Evolutionary conservation across 208 protist species (phyloP).

Genomic region (Blechomonas ayalai): DNA sequence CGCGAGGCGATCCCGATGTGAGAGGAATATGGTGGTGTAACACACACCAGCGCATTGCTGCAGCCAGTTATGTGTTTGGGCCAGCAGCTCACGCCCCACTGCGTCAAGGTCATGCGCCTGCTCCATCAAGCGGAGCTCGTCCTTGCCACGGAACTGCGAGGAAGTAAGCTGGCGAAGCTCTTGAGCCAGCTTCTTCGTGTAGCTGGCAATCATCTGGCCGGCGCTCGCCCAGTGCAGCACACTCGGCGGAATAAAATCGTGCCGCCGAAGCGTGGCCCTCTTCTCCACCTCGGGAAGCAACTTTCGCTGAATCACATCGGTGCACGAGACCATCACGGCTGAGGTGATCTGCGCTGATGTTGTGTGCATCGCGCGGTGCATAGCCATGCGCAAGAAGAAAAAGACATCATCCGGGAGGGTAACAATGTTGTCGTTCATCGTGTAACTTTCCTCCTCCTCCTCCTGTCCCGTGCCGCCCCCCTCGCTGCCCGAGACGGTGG

Average conservation of each 20-base stretch:
- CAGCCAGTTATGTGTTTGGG: slow-evolving; percentile 2
- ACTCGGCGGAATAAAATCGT: slow-evolving; percentile 17
- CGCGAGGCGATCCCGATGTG: slow-evolving; percentile 48
- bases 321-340: slow-evolving; percentile 57
- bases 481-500: slow-evolving; percentile 6
- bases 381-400: slow-evolving; percentile 72
- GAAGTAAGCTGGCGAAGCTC: slow-evolving; percentile 46
- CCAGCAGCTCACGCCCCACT: slow-evolving; percentile 6
- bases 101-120: slow-evolving; percentile 49
- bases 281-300: slow-evolving; percentile 43
- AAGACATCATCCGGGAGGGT: slow-evolving; percentile 79
- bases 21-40: no score
- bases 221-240: slow-evolving; percentile 51
- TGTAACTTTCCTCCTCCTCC: slow-evolving; percentile 19
- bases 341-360: slow-evolving; percentile 78
- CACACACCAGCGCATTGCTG: slow-evolving; percentile 4
- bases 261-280: slow-evolving; percentile 11
- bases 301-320: slow-evolving; percentile 42
- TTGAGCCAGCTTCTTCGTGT: slow-evolving; percentile 35
- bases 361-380: slow-evolving; percentile 74
- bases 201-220: slow-evolving; percentile 31
- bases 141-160: slow-evolving; percentile 13
- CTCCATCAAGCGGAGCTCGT: slow-evolving; percentile 58
- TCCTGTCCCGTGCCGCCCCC: background rate
- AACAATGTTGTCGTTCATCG: slow-evolving; percentile 24